A percentile compares a stretch with the other conserved stretches of the same genome.
phyloP scores from a whole-genome alignment of 148 eudicot genomes.

The Suaeda aralocaspica region DNA sequence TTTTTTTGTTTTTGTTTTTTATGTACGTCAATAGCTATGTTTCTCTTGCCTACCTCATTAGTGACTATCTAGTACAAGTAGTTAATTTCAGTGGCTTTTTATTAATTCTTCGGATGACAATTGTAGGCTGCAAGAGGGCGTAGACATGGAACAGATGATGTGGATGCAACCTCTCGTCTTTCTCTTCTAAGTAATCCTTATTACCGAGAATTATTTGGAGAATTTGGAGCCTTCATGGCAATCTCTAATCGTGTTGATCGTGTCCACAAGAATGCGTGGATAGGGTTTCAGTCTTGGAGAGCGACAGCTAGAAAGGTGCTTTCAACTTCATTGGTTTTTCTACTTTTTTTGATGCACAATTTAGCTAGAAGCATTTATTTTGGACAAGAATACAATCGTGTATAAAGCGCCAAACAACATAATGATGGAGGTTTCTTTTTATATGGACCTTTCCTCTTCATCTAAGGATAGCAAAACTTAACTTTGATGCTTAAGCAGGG shows the following conservation, averaged over 20 bases:
- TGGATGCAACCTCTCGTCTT: slow-evolving; percentile 90
- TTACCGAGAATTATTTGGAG: slow-evolving; percentile 75
- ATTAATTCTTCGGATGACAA: slow-evolving; percentile 2
- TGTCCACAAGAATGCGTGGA: slow-evolving; percentile 91
- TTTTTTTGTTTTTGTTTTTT: background rate
- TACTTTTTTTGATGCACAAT: background rate
- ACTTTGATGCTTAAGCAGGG: slow-evolving; percentile 35
- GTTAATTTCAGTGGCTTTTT: background rate
- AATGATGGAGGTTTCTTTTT: background rate
- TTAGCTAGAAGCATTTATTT: background rate
- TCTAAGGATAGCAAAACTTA: background rate
- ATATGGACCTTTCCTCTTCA: background rate
- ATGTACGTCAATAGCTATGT: background rate
- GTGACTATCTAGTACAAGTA: background rate
- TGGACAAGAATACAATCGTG: background rate
- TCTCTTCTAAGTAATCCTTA: slow-evolving; percentile 59
- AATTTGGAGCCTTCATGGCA: slow-evolving; percentile 82
- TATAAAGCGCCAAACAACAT: background rate
- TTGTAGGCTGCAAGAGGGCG: slow-evolving; percentile 71
- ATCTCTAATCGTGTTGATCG: slow-evolving; percentile 80
- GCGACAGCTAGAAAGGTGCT: slow-evolving; percentile 69
- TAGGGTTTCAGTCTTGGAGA: slow-evolving; percentile 99
- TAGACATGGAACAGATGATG: slow-evolving; percentile 69
- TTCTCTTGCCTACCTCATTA: background rate
- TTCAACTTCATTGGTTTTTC: background rate